Conservation (phyloP, 2,329 filamentous ascomycete genomes). For the Paracoccidioides brasiliensis region DNA sequence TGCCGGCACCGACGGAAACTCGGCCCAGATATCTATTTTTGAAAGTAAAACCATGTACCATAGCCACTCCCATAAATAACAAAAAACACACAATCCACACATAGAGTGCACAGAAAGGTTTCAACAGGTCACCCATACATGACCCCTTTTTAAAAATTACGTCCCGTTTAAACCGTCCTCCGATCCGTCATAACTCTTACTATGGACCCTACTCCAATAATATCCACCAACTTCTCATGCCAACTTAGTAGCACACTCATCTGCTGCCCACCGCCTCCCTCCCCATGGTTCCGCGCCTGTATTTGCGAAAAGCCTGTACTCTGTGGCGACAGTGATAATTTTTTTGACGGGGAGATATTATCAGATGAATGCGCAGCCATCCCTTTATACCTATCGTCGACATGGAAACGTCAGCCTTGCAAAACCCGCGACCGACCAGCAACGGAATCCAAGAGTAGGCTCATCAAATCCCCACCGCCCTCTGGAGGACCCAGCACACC, state of each 20-base stretch:
- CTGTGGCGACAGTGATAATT: conserved; percentile 51
- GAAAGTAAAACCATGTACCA: background rate
- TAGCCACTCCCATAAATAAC: background rate
- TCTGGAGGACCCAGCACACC: background rate
- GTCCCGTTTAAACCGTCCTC: conserved; percentile 57
- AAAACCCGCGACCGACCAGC: background rate
- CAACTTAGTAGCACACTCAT: conserved; percentile 97
- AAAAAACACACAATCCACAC: background rate
- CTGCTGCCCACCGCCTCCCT: conserved; percentile 62
- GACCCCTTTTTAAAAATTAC: background rate
- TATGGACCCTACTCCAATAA: conserved; percentile 84
- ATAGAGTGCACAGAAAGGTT: background rate
- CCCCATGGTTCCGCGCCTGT: conserved; percentile 41
- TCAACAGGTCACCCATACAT: background rate
- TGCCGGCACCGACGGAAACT: background rate
- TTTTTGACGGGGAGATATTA: conserved; percentile 37
- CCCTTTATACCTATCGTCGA: conserved; percentile 62
- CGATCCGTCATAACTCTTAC: conserved; percentile 93
- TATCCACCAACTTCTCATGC: conserved; percentile 97
- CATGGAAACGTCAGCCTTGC: background rate
- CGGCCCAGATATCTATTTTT: background rate
- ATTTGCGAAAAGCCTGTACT: conserved; percentile 82
- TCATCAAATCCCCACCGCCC: background rate
- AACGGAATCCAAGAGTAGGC: background rate
- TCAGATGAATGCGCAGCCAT: conserved; percentile 45